Conservation (phyloP, 148 eudicot species). For the Arctostaphylos glauca region DNA sequence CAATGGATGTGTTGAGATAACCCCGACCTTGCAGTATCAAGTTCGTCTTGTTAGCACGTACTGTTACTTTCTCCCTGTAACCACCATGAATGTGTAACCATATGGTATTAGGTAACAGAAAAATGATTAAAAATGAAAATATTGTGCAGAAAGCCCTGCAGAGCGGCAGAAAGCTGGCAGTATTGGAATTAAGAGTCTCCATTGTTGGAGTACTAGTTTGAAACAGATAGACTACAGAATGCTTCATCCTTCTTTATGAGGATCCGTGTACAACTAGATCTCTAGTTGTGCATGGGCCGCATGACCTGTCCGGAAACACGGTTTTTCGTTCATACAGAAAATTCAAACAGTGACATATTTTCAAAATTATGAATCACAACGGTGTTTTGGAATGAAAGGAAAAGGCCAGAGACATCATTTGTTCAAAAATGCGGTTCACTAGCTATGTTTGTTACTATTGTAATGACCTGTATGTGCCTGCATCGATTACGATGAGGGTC, state of each 20-base stretch:
- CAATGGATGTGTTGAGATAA: slow-evolving; percentile 52
- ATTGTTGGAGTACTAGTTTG: not conserved
- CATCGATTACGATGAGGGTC: slow-evolving; percentile 56
- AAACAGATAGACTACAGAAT: not conserved
- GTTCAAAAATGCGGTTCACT: not conserved
- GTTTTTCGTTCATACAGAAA: not conserved
- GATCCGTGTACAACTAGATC: too few species aligned
- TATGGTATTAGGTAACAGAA: not conserved
- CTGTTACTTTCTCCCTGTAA: slow-evolving; percentile 73
- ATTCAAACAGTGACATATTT: not conserved
- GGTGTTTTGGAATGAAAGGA: not conserved
- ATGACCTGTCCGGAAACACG: too few species aligned
- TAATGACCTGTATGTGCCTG: slow-evolving; percentile 70
- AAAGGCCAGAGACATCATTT: not conserved
- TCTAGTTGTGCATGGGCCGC: too few species aligned
- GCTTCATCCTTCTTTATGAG: too few species aligned
- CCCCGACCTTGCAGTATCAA: slow-evolving; percentile 81
- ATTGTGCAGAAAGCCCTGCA: not conserved
- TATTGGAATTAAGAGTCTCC: not conserved
- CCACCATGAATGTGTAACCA: not conserved
- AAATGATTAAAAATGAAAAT: not conserved
- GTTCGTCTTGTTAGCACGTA: slow-evolving; percentile 59
- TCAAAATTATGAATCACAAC: not conserved
- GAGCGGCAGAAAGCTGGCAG: not conserved
- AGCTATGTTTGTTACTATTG: not conserved